A percentile compares a stretch with the other conserved stretches of the same genome.
Conservation (phyloP, 2,329 filamentous ascomycete species). For the Exophiala xenobiotica region DNA sequence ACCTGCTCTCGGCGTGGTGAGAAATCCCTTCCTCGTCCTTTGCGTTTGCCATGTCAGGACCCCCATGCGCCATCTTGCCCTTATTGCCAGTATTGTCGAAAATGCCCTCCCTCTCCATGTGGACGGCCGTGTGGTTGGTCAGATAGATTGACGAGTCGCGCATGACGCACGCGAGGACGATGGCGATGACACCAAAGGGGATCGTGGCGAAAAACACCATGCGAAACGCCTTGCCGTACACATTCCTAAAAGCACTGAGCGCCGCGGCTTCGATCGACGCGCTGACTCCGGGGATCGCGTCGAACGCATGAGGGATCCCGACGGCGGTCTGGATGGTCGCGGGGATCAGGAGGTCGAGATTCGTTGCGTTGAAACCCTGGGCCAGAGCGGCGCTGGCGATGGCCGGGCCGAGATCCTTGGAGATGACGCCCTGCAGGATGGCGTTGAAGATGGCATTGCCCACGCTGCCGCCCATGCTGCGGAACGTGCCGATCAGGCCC, state of each 20-base stretch:
- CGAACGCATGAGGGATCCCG: slow-evolving; percentile 27
- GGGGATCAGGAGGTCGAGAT: slow-evolving; percentile 37
- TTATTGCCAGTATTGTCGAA: too few relatives aligned
- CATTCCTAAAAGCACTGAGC: slow-evolving; percentile 37
- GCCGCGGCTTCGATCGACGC: slow-evolving; percentile 37
- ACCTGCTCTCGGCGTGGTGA: too few relatives aligned
- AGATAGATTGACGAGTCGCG: slow-evolving; percentile 4
- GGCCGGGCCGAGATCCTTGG: neutral
- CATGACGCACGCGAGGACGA: neutral
- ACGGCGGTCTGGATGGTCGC: slow-evolving; percentile 35
- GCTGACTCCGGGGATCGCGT: slow-evolving; percentile 37
- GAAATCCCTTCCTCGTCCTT: too few relatives aligned
- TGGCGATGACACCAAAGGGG: slow-evolving; percentile 24
- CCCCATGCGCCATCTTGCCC: too few relatives aligned
- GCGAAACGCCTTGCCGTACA: slow-evolving; percentile 45
- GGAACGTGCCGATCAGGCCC: slow-evolving; percentile 15
- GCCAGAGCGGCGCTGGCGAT: slow-evolving; percentile 34
- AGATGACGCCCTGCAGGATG: slow-evolving; percentile 21
- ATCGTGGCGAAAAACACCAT: slow-evolving; percentile 39
- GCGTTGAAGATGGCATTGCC: slow-evolving; percentile 30
- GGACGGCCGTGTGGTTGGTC: slow-evolving; percentile 12
- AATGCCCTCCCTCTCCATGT: slow-evolving; percentile 9
- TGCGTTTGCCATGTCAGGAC: too few relatives aligned
- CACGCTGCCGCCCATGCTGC: slow-evolving; percentile 23
- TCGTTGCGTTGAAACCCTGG: slow-evolving; percentile 39